Evolutionary conservation across 768 basidiomycete species (phyloP).

Genomic region (Amanita brunnescens): DNA sequence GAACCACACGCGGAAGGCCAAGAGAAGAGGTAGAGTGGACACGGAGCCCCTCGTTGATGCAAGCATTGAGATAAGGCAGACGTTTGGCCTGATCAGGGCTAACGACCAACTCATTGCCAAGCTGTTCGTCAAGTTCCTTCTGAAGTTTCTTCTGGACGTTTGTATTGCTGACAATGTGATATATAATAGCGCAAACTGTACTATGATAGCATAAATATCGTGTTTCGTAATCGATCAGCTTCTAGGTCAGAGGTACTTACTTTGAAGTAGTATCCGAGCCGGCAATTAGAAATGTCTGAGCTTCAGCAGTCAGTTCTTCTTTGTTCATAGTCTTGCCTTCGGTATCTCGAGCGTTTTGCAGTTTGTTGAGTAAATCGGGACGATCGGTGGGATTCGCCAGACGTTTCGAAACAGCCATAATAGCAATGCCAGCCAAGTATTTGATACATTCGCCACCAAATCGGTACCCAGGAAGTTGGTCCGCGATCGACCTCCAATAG

Average conservation of each 20-base stretch:
- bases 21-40: slow-evolving; percentile 78
- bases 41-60: slow-evolving; percentile 80
- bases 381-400: too few relatives aligned
- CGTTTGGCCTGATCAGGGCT: slow-evolving; percentile 63
- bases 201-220: slow-evolving; percentile 30
- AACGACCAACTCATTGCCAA: slow-evolving; percentile 48
- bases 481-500: slow-evolving; percentile 57
- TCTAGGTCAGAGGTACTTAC: slow-evolving; percentile 36
- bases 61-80: slow-evolving; percentile 75
- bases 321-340: slow-evolving; percentile 74
- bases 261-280: too few relatives aligned
- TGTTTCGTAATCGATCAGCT: not conserved
- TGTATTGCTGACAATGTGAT: slow-evolving; percentile 68
- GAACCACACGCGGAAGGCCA: slow-evolving; percentile 78
- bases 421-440: slow-evolving; percentile 69
- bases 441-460: slow-evolving; percentile 58
- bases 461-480: slow-evolving; percentile 68
- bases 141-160: slow-evolving; percentile 46
- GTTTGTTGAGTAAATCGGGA: slow-evolving; percentile 72
- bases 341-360: slow-evolving; percentile 71
- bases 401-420: too few relatives aligned
- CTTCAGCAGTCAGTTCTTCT: too few relatives aligned
- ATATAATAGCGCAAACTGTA: slow-evolving; percentile 84
- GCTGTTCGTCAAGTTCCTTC: slow-evolving; percentile 56
- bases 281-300: slow-evolving; percentile 79